These are phyloP conservation scores for Citrullus amarus DNA, from an alignment of 306 rosid species.

Conservation along the genomic window DNA sequence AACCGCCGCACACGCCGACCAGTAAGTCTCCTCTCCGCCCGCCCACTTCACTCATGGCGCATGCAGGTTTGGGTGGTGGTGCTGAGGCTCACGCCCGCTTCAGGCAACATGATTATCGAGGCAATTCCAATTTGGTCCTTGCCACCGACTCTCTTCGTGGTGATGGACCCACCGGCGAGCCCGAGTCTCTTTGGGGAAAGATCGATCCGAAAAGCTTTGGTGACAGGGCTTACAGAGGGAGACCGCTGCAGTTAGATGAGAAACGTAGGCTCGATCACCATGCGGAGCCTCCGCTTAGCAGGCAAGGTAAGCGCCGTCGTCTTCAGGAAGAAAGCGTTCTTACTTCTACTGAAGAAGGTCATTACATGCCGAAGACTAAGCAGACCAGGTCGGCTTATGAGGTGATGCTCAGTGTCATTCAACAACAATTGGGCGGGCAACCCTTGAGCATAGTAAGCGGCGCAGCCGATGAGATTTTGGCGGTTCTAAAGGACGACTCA, in stretches of 20 bases:
- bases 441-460: constrained; percentile 67
- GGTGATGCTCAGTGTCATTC: constrained; percentile 81
- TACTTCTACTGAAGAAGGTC: constrained; percentile 55
- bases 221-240: constrained; percentile 52
- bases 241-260: constrained; percentile 58
- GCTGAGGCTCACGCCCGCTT: constrained; percentile 91
- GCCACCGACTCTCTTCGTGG: constrained; percentile 71
- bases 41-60: constrained; percentile 31
- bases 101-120: constrained; percentile 76
- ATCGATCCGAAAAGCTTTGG: constrained; percentile 66
- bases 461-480: constrained; percentile 67
- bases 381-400: constrained; percentile 83
- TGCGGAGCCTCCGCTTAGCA: constrained; percentile 16
- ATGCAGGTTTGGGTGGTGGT: constrained; percentile 54
- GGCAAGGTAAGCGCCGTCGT: constrained; percentile 53
- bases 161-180: constrained; percentile 89
- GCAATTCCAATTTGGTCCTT: constrained; percentile 81
- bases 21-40: too few species aligned
- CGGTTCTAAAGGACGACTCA: constrained; percentile 49
- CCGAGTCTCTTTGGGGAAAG: constrained; percentile 61
- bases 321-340: constrained; percentile 67
- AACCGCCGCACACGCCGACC: too few species aligned
- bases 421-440: constrained; percentile 77
- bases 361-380: constrained; percentile 75
- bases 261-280: constrained; percentile 40